Base-by-base conservation (phyloP, 441 rosid species). In the Aquilaria agallochum region DNA sequence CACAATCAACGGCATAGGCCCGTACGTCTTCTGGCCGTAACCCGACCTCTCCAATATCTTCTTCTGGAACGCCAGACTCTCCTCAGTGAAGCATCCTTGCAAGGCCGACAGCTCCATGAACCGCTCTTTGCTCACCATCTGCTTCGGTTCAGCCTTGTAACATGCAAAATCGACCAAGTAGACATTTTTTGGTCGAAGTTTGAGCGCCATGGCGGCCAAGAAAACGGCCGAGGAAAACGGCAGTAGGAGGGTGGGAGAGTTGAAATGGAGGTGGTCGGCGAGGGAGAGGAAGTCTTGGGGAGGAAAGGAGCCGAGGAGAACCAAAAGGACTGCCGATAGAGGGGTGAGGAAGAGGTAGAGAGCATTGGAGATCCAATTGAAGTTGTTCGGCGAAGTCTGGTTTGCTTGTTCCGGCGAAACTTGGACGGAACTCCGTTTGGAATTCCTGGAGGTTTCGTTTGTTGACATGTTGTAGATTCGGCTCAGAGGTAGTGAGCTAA, bases 21-120 rank as follows among this genome's bases (percentile, higher is more conserved):
- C 72, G 34, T 72, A 64, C 47, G 76, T 72, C 5, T 53, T 36
- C 4, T 72, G 72, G 55, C 76, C 76, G 15, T 63, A 69, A 13
- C 76, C 76, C 7, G 76, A 72, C 61, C 72, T 63, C 49, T 72
- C 76, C 1, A 72, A 59, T 60, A 72, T 72, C 70, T 68, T 72
- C 3, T 66, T 58, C 60, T 72, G 76, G 65, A 72, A 68, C 30
- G 64, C 59, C 9, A 72, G 69, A 53, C 57, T 68, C 55, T 68
- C 76, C 52, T 68, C 72, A 11, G 63, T 72, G 68, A 72, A 72
- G 15, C 52, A 5, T 9, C 72, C 76, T 5, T 61, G 2, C 62
- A 45, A 13, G 12, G 51, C 30, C 6, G 76, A 68, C 62, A 53
- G 71, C 56, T 72, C 76, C 76, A 72, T 63, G 66, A 72, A 72